A percentile compares a stretch with the other conserved stretches of the same genome.
phyloP scores from a whole-genome alignment of 2,329 filamentous ascomycete species.

The Alternaria sp. region DNA sequence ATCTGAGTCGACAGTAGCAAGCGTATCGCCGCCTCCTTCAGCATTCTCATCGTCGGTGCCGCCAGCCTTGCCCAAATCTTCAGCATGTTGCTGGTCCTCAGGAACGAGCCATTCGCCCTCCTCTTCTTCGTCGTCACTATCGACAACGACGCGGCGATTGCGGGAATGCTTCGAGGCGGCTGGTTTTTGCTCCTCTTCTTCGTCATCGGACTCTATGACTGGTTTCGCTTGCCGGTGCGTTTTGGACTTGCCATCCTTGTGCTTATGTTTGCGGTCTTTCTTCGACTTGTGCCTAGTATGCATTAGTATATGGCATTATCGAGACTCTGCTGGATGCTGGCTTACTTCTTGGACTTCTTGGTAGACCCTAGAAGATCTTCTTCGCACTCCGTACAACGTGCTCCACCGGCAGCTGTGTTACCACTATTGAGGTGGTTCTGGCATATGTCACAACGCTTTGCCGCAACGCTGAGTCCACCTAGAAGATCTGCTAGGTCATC shows the following conservation, averaged over 20 bases:
- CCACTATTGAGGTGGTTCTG: conserved; percentile 70
- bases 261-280: conserved; percentile 56
- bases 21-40: conserved; percentile 83
- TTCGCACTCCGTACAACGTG: conserved; percentile 77
- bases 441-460: conserved; percentile 85
- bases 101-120: conserved; percentile 83
- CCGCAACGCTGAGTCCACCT: conserved; percentile 79
- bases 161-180: conserved; percentile 30
- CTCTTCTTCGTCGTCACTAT: conserved; percentile 73
- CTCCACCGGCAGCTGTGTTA: conserved; percentile 62
- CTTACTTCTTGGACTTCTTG: conserved; percentile 51
- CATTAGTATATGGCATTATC: conserved; percentile 35
- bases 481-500: conserved; percentile 88
- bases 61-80: conserved; percentile 78
- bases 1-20: conserved; percentile 75
- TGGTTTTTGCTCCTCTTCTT: conserved; percentile 24
- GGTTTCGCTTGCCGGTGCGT: conserved; percentile 45
- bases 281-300: conserved; percentile 46
- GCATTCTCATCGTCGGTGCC: conserved; percentile 87
- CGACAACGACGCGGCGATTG: conserved; percentile 59
- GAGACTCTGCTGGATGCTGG: conserved; percentile 38
- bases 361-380: conserved; percentile 71
- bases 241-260: conserved; percentile 39
- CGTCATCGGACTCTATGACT: conserved; percentile 36
- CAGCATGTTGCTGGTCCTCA: conserved; percentile 67